Evolutionary conservation across 176 grass and related monocot genomes (phyloP).

Genomic region (sorghum (Sorghum bicolor)): Sorghum_bicolor_NCBIv3 NC_012876.2:4340501-4341000

Average conservation of each 20-base stretch:
- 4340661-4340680: not conserved
- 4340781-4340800: no score
- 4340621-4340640: no score
- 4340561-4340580: no score
- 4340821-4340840: not conserved
- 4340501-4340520: not conserved
- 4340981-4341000: not conserved
- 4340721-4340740: not conserved
- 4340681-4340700: not conserved
- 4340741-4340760: conserved; percentile 3
- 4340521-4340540: not conserved
- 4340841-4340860: not conserved
- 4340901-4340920: conserved; percentile 22
- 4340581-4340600: no score
- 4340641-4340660: not conserved
- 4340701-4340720: not conserved
- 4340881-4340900: not conserved
- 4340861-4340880: conserved; percentile 3
- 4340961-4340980: not conserved
- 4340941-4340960: not conserved
- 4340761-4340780: no score
- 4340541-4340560: not conserved
- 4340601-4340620: conserved; percentile 12
- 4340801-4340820: not conserved
- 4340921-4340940: not conserved